Evolutionary conservation across 176 grass and related monocot genomes (phyloP).

Genomic region (Ampelocalamus luodianensis): DNA sequence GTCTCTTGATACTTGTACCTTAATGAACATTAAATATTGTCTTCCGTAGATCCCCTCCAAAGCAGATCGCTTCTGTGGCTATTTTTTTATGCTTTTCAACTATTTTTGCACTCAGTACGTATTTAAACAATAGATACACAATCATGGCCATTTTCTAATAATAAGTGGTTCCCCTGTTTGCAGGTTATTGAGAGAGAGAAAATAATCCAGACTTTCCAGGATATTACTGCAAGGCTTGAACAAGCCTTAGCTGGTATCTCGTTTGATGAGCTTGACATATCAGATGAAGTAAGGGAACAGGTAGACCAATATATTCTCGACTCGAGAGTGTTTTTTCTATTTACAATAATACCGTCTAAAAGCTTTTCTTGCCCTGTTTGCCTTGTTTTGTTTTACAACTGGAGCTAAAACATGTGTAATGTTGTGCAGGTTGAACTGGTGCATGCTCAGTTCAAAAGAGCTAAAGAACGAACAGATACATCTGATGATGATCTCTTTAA

Average conservation of each 20-base stretch:
- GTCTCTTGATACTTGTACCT: background rate
- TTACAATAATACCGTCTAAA: background rate
- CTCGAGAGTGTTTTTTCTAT: slow-evolving; percentile 13
- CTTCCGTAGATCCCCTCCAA: background rate
- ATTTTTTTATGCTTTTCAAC: slow-evolving; percentile 18
- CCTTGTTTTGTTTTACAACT: slow-evolving; percentile 29
- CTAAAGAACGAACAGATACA: slow-evolving; percentile 82
- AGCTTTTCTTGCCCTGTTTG: background rate
- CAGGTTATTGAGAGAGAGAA: slow-evolving; percentile 88
- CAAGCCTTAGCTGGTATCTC: slow-evolving; percentile 71
- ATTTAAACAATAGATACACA: slow-evolving; percentile 14
- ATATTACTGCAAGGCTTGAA: slow-evolving; percentile 76
- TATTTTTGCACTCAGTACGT: background rate
- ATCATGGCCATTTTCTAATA: slow-evolving; percentile 30
- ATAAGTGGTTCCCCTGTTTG: slow-evolving; percentile 24
- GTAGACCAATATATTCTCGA: slow-evolving; percentile 46
- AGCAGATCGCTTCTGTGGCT: background rate
- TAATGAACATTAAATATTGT: slow-evolving; percentile 14
- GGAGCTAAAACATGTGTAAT: slow-evolving; percentile 33
- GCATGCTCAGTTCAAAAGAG: slow-evolving; percentile 85
- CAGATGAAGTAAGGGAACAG: slow-evolving; percentile 97
- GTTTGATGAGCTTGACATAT: slow-evolving; percentile 87
- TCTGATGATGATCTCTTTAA: slow-evolving; percentile 71
- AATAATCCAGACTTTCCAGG: slow-evolving; percentile 73
- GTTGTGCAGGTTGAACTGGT: slow-evolving; percentile 83